A percentile compares a stretch with the other conserved stretches of the same genome.
Conservation (phyloP, 2,329 filamentous ascomycete genomes). For the Penicillium freii region DNA sequence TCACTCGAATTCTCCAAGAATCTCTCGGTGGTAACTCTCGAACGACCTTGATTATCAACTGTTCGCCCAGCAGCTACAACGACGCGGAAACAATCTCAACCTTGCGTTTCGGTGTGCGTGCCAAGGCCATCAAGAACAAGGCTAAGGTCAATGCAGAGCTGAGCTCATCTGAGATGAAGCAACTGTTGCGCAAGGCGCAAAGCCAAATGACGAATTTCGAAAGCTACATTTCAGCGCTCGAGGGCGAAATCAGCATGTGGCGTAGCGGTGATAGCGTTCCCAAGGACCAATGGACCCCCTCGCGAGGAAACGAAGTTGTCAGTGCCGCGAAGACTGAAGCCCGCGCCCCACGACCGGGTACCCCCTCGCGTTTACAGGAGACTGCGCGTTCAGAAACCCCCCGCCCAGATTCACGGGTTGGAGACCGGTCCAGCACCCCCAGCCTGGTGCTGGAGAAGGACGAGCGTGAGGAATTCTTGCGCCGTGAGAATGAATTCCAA, state of each 20-base stretch:
- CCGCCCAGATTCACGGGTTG: conserved; percentile 63
- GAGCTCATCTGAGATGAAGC: conserved; percentile 91
- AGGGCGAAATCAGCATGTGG: conserved; percentile 84
- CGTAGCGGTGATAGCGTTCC: conserved; percentile 83
- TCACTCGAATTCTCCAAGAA: conserved; percentile 95
- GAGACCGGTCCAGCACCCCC: conserved; percentile 83
- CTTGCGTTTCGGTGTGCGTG: conserved; percentile 88
- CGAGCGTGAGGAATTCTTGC: conserved; percentile 91
- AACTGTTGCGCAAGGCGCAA: conserved; percentile 87
- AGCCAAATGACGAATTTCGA: conserved; percentile 86
- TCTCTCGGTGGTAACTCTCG: conserved; percentile 95
- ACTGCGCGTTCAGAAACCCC: conserved; percentile 58
- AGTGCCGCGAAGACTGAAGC: conserved; percentile 49
- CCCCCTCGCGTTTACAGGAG: conserved; percentile 44
- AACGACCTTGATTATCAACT: conserved; percentile 98
- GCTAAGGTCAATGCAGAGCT: conserved; percentile 99
- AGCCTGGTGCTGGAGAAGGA: conserved; percentile 90
- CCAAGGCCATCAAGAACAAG: conserved; percentile 99
- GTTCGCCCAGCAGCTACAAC: conserved; percentile 98
- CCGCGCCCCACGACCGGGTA: conserved; percentile 44
- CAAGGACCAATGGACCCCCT: conserved; percentile 79
- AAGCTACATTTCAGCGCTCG: conserved; percentile 76
- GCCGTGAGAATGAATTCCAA: conserved; percentile 93
- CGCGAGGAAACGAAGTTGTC: conserved; percentile 58
- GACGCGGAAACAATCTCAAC: conserved; percentile 92